Base-by-base conservation (phyloP, 257 asterid species). In the Striga asiatica region DNA sequence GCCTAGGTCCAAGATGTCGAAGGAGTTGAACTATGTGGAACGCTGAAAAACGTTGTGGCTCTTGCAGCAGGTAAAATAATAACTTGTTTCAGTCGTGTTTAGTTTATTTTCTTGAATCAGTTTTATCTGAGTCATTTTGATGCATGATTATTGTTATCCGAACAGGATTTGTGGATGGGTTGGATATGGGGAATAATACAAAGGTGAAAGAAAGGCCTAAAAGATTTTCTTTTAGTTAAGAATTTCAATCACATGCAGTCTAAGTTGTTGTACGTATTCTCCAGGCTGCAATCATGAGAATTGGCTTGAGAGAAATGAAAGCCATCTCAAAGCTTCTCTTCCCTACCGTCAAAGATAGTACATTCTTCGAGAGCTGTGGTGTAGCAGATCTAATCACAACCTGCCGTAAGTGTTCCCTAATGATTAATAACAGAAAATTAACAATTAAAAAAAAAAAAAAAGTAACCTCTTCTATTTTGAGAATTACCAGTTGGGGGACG, bases 251-350 rank as follows among this genome's bases (percentile, higher is more conserved):
- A 38, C 45, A 8, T 1, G 45, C 13, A 38, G 22, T 5, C 43
- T 27, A 54, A 43, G 31, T 38, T 38, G 52, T 46, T 14, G 19
- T 54, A 42, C 28, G 7, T 35, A 58, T 54, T 60, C 1, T 23
- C 4, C 35, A 86, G 96, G 94, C 96, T 68, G 94, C 94, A 49
- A 81, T 87, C 62, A 87, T 87, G 93, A 81, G 96, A 73, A 75
- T 79, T 53, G 96, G 96, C 46, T 67, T 83, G 76, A 65, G 81
- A 68, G 89, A 87, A 76, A 87, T 87, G 94, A 87, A 70, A 76
- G 93, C 96, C 22, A 67, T 87, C 21, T 83, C 93, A 31, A 87
- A 87, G 76, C 78, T 83, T 42, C 74, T 87, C 39, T 87, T 79
- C 68, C 80, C 89, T 50, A 81, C 94, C 6, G 94, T 87, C 20